Evolutionary conservation across 2,329 filamentous ascomycete species (phyloP), one percentile per base, ranked within the genome.

Genomic region (Sporothrix euskadiensis): DNA sequence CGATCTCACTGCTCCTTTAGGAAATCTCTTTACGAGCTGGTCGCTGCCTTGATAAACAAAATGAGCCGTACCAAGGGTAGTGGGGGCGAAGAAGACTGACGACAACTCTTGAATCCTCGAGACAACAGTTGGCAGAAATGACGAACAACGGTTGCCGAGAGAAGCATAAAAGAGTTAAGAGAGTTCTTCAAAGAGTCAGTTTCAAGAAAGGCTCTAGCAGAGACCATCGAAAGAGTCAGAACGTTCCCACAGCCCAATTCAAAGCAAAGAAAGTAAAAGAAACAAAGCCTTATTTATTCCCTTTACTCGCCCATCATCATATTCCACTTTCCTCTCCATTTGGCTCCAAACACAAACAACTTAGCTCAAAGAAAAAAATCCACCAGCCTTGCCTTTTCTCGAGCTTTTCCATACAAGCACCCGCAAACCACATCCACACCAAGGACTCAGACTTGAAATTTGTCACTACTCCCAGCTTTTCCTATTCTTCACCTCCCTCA

Each of bases 401-500:
- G 35, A 41, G n/a, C 32, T 16, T 63, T 41, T 44, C 8, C 71
- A 57, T 56, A 26, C 35, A 54, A 39, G 22, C 32, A 30, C 69
- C 47, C 54, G 39, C 41, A 63, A 69, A 69, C 22, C 47, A 54
- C 47, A 22, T 54, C 9, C 44, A 35, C 47, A 32, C 30, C 2
- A 19, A 69, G 8, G 41, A 61, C 32, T 49, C 30, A 14, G 41
- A 61, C 32, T 49, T 41, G n/a, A 14, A 16, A 14, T 49, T 14
- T 16, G 12, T 19, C 14, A 49, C 41, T 47, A n/a, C 52, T 19
- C 22, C 16, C 22, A 68, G 35, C 32, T 71, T 71, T 47, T 39
- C 69, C 69, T 59, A 59, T 61, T 59, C 41, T 61, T 47, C 44
- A 71, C 41, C 69, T 65, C 30, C 57, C n/a, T 52, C 65, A 7